Base-by-base conservation (phyloP, 2,329 filamentous ascomycete genomes). In the Cordyceps cicadae region DNA sequence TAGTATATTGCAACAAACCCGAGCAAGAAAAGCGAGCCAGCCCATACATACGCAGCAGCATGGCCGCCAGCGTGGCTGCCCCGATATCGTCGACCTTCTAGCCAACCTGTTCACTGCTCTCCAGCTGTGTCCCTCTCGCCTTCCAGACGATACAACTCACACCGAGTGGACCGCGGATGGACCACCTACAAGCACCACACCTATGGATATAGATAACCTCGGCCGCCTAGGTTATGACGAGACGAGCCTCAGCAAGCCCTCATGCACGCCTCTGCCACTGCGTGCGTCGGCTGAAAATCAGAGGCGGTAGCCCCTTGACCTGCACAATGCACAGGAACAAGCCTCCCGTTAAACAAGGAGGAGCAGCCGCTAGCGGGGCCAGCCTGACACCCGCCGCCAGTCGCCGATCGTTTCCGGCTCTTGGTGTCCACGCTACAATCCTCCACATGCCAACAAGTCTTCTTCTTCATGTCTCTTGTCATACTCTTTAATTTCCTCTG, bases 361-460 rank as follows among this genome's bases (percentile, higher is more conserved):
- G n/a, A 48, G 26, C 45, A 32, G 48, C 49, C 39, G 49, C 49
- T 53, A 24, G 45, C 54, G 54, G 54, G 49, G 49, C 46, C 46
- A 43, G 37, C 46, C 49, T 53, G 56, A 46, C 49, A 59, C 56
- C 39, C 56, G 56, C 39, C 56, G 56, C 56, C 45, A 59, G 48
- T 48, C 49, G 56, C 56, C 49, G 56, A 59, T 59, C 49, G 56
- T 48, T 48, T 32, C 34, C n/a, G 45, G 56, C n/a, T 17, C 8
- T 51, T 59, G 39, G 56, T 51, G n/a, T 59, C 37, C 45, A 50
- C 37, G 29, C 34, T 43, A 17, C 56, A 52, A 4, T 37, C 56
- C 34, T 45, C 48, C 56, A 37, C 48, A 50, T 19, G 2, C 46
- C 43, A 26, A 7, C 14, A 12, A 37, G 9, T 29, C 29, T 29